Percentiles rank a stretch among this genome's conserved stretches.
Conservation (phyloP, 331 rosid genomes). For the Dryas integrifolia region DNA sequence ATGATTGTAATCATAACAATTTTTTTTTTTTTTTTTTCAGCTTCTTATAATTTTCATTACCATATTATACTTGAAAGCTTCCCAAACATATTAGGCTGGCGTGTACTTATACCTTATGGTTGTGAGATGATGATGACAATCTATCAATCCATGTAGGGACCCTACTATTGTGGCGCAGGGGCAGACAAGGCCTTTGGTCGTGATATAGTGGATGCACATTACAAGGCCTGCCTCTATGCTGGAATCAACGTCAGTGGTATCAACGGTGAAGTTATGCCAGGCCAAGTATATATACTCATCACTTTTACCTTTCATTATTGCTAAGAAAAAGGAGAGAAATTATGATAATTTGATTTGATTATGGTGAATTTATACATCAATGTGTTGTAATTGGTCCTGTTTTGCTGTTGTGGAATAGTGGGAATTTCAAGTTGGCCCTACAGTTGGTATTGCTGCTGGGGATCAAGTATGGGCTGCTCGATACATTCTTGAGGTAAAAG, state of each 20-base stretch:
- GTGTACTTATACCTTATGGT: no score
- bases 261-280: conserved; percentile 61
- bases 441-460: conserved; percentile 45
- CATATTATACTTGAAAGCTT: neutral
- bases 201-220: conserved; percentile 50
- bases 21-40: no score
- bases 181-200: conserved; percentile 58
- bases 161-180: conserved; percentile 51
- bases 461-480: conserved; percentile 56
- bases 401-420: conserved; percentile 29
- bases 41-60: neutral
- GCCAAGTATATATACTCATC: conserved; percentile 33
- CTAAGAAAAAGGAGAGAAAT: neutral
- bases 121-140: no score
- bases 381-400: neutral
- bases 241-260: conserved; percentile 52
- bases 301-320: neutral
- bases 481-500: conserved; percentile 54
- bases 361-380: neutral
- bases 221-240: conserved; percentile 57
- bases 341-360: neutral
- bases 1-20: no score
- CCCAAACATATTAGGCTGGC: neutral
- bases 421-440: conserved; percentile 63
- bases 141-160: conserved; percentile 35